Percentiles rank a stretch among this genome's conserved stretches.
phyloP scores from a whole-genome alignment of 2,329 filamentous ascomycete species.

The Colletotrichum liriopes region DNA sequence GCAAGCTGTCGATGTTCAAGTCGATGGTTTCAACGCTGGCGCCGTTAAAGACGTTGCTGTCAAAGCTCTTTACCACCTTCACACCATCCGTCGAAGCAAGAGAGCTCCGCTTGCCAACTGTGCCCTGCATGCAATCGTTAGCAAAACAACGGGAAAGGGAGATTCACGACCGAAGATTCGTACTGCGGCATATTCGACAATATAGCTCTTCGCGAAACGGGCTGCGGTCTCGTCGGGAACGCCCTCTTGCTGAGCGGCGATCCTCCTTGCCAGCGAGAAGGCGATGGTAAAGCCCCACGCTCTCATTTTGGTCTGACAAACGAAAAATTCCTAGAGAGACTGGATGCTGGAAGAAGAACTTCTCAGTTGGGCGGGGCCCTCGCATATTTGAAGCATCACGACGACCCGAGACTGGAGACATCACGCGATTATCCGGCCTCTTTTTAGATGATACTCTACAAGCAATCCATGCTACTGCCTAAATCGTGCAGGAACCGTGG shows the following conservation, averaged over 20 bases:
- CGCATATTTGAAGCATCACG: background rate
- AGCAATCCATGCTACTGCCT: background rate
- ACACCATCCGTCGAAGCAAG: slow-evolving; percentile 25
- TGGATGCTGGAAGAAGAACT: background rate
- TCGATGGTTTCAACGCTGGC: slow-evolving; percentile 52
- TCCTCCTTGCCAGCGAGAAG: slow-evolving; percentile 5
- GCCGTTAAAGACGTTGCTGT: slow-evolving; percentile 53
- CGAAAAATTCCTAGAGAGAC: background rate
- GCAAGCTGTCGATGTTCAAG: slow-evolving; percentile 53
- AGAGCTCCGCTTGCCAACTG: background rate
- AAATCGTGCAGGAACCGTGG: background rate
- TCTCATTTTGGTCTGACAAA: background rate
- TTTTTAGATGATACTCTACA: background rate
- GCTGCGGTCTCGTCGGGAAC: slow-evolving; percentile 5
- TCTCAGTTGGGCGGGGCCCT: background rate
- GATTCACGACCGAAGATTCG: background rate
- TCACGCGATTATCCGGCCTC: background rate
- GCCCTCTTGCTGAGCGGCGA: slow-evolving; percentile 3
- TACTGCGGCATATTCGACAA: slow-evolving; percentile 37
- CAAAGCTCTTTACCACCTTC: slow-evolving; percentile 28
- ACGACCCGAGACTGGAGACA: background rate
- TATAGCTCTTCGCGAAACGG: slow-evolving; percentile 31
- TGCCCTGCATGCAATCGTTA: background rate
- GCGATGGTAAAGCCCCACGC: background rate
- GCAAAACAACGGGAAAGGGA: background rate